phyloP scores from a whole-genome alignment of 1,139 yeast species.

The Debaryomycetaceae sp. region DNA sequence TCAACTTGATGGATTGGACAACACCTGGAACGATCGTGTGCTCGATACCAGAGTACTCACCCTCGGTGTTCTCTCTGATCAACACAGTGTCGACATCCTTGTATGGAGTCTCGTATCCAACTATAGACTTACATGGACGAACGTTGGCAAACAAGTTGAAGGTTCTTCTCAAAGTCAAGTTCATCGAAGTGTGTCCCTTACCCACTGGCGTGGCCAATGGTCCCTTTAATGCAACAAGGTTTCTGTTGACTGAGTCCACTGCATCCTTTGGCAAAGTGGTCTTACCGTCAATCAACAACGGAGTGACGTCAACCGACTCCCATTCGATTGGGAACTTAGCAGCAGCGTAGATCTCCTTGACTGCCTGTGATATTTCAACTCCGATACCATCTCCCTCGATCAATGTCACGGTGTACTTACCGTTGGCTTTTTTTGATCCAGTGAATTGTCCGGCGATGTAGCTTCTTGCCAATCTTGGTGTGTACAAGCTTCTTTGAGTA shows the following conservation, averaged over 20 bases:
- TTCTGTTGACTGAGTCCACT: constrained; percentile 86
- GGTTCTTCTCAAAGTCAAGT: constrained; percentile 95
- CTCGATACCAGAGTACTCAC: constrained; percentile 98
- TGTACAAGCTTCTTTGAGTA: constrained; percentile 27
- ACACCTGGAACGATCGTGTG: constrained; percentile 98
- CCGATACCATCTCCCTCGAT: constrained; percentile 99
- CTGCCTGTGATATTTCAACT: constrained; percentile 89
- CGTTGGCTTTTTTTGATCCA: constrained; percentile 47
- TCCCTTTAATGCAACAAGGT: constrained; percentile 94
- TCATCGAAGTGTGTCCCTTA: constrained; percentile 96
- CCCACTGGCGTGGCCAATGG: constrained; percentile 98
- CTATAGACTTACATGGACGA: constrained; percentile 93
- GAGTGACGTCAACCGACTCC: constrained; percentile 97
- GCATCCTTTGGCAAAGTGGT: constrained; percentile 94
- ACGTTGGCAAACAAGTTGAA: constrained; percentile 95
- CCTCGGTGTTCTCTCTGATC: constrained; percentile 98
- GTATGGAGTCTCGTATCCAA: constrained; percentile 93
- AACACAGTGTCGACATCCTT: constrained; percentile 91
- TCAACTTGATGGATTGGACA: constrained; percentile 94
- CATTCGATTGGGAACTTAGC: constrained; percentile 95
- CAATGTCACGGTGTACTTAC: constrained; percentile 88
- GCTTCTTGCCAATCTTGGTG: constrained; percentile 44
- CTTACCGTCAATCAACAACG: constrained; percentile 85
- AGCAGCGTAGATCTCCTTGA: constrained; percentile 85
- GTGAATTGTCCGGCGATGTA: constrained; percentile 51